These are phyloP conservation scores for Umbelopsis isabellina DNA, from an alignment of 192 early-diverging fungal species.

Conservation along the genomic window DNA sequence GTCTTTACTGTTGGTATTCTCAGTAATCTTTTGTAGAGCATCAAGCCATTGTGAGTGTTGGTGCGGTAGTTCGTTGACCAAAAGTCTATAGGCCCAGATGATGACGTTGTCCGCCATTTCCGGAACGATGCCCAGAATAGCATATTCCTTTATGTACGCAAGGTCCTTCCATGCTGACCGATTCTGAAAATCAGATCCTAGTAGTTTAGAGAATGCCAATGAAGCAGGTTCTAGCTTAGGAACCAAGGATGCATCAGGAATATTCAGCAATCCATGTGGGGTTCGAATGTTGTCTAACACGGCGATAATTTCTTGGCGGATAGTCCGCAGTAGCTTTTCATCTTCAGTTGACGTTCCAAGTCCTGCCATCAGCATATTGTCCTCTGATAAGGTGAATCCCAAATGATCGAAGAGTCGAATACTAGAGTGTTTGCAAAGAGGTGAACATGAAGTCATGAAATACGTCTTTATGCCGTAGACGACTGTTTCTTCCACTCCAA, in stretches of 20 bases:
- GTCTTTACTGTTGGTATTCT: constrained; percentile 36
- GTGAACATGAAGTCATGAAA: not conserved
- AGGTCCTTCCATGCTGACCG: constrained; percentile 13
- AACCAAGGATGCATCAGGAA: not conserved
- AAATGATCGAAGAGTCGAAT: constrained; percentile 30
- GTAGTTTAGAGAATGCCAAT: constrained; percentile 9
- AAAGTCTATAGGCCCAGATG: constrained; percentile 53
- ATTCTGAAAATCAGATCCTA: constrained; percentile 11
- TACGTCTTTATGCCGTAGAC: too few species aligned
- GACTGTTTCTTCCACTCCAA: not conserved
- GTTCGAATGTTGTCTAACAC: constrained; percentile 8
- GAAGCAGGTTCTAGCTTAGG: constrained; percentile 24
- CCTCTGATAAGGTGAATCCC: constrained; percentile 31
- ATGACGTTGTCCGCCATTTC: constrained; percentile 52
- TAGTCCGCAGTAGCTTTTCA: not conserved
- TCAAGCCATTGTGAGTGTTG: constrained; percentile 47
- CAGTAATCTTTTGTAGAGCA: constrained; percentile 41
- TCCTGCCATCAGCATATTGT: not conserved
- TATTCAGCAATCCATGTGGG: not conserved
- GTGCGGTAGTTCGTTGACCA: constrained; percentile 47
- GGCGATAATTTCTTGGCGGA: constrained; percentile 12
- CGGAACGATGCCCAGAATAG: constrained; percentile 42
- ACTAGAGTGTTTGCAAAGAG: constrained; percentile 22
- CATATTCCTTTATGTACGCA: constrained; percentile 25
- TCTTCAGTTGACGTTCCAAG: not conserved